Percentiles rank a stretch among this genome's conserved stretches.
These are phyloP conservation scores for Alternaria arbusti DNA, from an alignment of 2,329 filamentous ascomycete species.

Conservation along the genomic window DNA sequence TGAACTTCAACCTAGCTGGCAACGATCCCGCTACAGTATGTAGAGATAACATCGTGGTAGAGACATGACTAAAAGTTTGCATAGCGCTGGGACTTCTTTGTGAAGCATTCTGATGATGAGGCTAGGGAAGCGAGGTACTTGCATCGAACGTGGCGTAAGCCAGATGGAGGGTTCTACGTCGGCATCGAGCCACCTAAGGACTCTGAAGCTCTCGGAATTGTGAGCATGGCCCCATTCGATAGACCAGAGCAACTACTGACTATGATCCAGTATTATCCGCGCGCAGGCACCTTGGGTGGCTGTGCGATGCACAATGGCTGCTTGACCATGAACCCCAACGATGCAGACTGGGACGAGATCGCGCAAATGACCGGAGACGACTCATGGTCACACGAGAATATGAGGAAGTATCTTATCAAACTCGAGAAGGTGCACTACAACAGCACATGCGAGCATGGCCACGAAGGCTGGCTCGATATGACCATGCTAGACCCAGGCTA, in stretches of 20 bases:
- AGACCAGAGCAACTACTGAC: neutral
- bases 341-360: constrained; percentile 65
- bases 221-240: neutral
- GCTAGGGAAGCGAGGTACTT: constrained; percentile 59
- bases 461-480: constrained; percentile 34
- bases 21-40: neutral
- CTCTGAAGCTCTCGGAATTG: neutral
- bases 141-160: constrained; percentile 63
- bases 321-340: constrained; percentile 60
- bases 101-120: constrained; percentile 64
- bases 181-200: constrained; percentile 60
- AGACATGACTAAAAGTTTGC: neutral
- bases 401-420: constrained; percentile 61
- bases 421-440: constrained; percentile 35
- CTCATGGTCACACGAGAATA: constrained; percentile 63
- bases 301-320: constrained; percentile 67
- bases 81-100: constrained; percentile 65
- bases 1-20: constrained; percentile 60
- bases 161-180: constrained; percentile 59
- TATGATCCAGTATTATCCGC: constrained; percentile 57
- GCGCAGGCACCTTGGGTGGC: constrained; percentile 62
- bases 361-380: constrained; percentile 63
- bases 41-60: accelerated
- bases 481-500: constrained; percentile 33
- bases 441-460: constrained; percentile 29